Evolutionary conservation across 805 yeast species (phyloP), one percentile per base, ranked within the genome.

Genomic region (Zygosaccharomyces kombuchaensis): DNA sequence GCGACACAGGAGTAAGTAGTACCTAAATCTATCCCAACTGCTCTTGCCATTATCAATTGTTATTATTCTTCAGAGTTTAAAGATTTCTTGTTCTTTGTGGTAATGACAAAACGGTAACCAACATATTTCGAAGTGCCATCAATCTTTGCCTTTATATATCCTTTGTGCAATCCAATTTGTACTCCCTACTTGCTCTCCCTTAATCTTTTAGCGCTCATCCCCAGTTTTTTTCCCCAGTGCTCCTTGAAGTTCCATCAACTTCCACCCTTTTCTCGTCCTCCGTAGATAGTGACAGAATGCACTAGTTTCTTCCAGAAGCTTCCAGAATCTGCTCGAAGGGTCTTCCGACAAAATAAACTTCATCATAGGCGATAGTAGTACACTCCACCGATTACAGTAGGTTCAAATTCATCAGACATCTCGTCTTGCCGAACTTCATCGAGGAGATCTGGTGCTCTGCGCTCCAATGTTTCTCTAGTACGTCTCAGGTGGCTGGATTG

Each of bases 1-100:
- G 96, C 96, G 53, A 89, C 96, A 81, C 96, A 89, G 43, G 96
- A 88, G 76, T 88, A 88, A 49, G 96, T 88, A 49, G 90, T 83
- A 74, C 90, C 90, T 71, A 83, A 80, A 73, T 83, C 90, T 65
- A 83, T 83, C 71, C 90, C 88, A 52, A 82, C 72, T 53, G 80
- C 78, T 62, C 70, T 74, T 34, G 76, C 62, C 78, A 75, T 74
- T 32, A 51, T 63, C 17, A 10, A 36, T 30, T 37, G 9, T 34
- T 41, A 40, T 14, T 37, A 6, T 10, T 34, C 5, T 19, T 19
- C 21, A 19, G 21, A 19, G 21, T 19, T 5, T 35, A 4, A 7
- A 8, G 25, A 22, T 6, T 19, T 38, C 16, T 32, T 27, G 10
- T 27, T 17, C 41, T 38, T 6, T 14, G 34, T 3, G 2, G 9